Conservation (phyloP, 1,284 basidiomycete genomes). For the Puccinia triticina region DNA sequence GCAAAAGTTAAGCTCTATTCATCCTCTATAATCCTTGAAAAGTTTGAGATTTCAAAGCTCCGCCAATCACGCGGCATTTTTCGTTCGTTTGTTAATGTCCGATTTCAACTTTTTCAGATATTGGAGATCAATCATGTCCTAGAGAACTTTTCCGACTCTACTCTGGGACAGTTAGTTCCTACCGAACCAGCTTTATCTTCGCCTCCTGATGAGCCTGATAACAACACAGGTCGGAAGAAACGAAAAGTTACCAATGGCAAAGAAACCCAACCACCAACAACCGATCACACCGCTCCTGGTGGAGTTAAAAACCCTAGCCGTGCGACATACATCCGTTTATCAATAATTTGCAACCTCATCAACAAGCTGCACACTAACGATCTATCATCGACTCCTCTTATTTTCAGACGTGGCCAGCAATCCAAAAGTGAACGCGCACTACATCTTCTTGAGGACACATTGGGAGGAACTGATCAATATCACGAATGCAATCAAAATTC, state of each 20-base stretch:
- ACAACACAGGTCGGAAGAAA: constrained; percentile 36
- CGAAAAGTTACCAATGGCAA: constrained; percentile 47
- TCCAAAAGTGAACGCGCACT: constrained; percentile 46
- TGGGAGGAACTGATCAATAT: constrained; percentile 48
- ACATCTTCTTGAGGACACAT: constrained; percentile 39
- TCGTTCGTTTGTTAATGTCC: no score
- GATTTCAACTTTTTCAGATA: constrained; percentile 3
- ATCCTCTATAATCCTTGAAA: no score
- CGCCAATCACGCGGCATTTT: neutral
- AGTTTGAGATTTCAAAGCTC: no score
- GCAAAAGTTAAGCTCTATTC: constrained; percentile 40
- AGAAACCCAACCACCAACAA: constrained; percentile 18
- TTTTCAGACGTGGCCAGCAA: constrained; percentile 32
- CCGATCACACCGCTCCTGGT: constrained; percentile 25
- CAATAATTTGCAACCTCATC: neutral
- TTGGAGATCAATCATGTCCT: constrained; percentile 41
- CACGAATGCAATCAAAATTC: constrained; percentile 49
- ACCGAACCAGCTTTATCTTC: constrained; percentile 22
- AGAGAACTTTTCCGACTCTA: constrained; percentile 35
- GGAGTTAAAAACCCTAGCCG: constrained; percentile 43
- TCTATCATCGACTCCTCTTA: neutral
- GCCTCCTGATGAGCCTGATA: constrained; percentile 31
- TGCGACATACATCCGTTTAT: neutral
- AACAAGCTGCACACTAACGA: neutral
- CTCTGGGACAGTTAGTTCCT: neutral